Percentiles rank a stretch among this genome's conserved stretches.
These are phyloP conservation scores for Earliella scabrosa DNA, from an alignment of 1,284 basidiomycete species.

Conservation along the genomic window DNA sequence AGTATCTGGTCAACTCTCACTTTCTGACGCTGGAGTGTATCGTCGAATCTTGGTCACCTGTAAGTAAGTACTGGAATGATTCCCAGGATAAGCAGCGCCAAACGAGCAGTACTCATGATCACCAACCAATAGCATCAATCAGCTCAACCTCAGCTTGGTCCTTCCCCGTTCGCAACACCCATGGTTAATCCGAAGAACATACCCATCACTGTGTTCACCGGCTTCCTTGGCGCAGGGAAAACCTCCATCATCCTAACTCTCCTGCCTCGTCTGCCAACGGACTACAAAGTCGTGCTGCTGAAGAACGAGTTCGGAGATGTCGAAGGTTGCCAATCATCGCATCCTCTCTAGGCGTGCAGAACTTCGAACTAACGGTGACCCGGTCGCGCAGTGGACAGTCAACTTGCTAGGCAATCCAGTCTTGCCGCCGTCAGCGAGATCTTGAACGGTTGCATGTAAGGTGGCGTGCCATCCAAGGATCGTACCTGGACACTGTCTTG, in stretches of 20 bases:
- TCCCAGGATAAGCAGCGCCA: too few species aligned
- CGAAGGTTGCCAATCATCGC: too few species aligned
- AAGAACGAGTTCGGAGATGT: slow-evolving; percentile 92
- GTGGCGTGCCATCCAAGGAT: neutral
- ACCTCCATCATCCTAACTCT: slow-evolving; percentile 85
- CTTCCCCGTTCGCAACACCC: too few species aligned
- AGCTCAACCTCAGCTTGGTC: too few species aligned
- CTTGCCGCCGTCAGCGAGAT: slow-evolving; percentile 89
- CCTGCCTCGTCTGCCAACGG: slow-evolving; percentile 76
- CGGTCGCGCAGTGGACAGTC: slow-evolving; percentile 73
- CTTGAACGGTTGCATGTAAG: slow-evolving; percentile 89
- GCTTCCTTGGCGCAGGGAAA: slow-evolving; percentile 73
- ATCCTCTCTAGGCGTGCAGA: neutral
- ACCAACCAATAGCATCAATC: too few species aligned
- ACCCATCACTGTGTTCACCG: slow-evolving; percentile 86
- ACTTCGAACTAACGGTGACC: neutral
- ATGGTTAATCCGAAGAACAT: too few species aligned
- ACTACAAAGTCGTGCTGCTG: slow-evolving; percentile 84
- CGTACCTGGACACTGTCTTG: neutral
- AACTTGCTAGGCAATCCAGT: slow-evolving; percentile 82
- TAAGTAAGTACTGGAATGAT: too few species aligned
- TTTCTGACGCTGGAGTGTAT: too few species aligned
- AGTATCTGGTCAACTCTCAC: too few species aligned
- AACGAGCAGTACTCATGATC: too few species aligned
- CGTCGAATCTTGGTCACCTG: too few species aligned